Evolutionary conservation across 257 asterid genomes (phyloP), one percentile per base, ranked within the genome.

Genomic region (Linderniella brevidens): DNA sequence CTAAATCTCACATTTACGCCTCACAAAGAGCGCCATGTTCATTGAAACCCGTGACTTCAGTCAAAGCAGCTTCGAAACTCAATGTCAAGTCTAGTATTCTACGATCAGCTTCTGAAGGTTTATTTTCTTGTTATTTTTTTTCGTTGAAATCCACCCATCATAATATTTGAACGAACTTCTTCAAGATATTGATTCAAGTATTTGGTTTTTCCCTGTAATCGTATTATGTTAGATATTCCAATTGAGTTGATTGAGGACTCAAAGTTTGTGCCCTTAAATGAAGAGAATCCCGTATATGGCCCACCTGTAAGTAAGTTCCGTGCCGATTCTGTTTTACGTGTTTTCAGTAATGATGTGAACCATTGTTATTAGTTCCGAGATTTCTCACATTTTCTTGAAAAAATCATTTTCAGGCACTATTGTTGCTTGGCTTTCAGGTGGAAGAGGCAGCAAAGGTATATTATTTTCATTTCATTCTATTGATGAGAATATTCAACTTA

Each of bases 241-340:
- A 7, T 68, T 48, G 95, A 80, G 67, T 59, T 80, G 64, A 53
- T 46, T 46, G 95, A 84, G 67, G 95, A 84, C 47, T 76, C 93
- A 53, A 88, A 84, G 66, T 88, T 88, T 58, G 94, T 80, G 19
- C 87, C 92, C 47, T 64, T 88, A 29, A 60, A 70, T 52, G 60
- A 90, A 0, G 87, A 88, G 47, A 86, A 79, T 55, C 75, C 81
- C 40, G 62, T 50, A 48, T 88, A 51, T 48, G 98, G 93, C 70
- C 95, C 96, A 52, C 93, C 98, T 59, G 98, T 88, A 84, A 88
- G 93, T 83, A 72, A 60, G 59, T 73, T 68, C 77, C 56, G 64
- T 79, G 76, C 66, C 63, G 50, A 35, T 64, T 44, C 50, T 49
- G 49, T 39, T 53, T n/a, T 8, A 18, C 41, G 35, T 25, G 36